Conservation (phyloP, 176 grass and related monocot genomes). For the Cenchrus purpureus region DNA sequence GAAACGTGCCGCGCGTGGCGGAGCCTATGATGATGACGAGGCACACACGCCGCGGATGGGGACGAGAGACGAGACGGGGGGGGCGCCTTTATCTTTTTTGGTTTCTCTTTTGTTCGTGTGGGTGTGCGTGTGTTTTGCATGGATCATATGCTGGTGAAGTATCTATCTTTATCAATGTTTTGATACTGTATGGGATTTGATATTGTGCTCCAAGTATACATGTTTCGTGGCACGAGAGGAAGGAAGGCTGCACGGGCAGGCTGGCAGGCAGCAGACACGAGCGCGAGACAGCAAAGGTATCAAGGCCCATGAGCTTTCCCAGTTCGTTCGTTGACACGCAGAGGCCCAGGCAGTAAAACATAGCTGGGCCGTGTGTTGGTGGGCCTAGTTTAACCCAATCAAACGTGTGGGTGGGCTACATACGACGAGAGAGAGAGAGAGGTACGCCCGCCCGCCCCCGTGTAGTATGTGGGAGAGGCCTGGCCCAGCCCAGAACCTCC, state of each 20-base stretch:
- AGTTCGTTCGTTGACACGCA: not conserved
- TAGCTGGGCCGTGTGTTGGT: too few relatives aligned
- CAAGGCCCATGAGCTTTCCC: not conserved
- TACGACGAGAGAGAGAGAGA: too few relatives aligned
- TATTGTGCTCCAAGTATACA: not conserved
- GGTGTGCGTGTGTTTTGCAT: constrained; percentile 4
- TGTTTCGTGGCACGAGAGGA: not conserved
- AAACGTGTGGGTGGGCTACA: not conserved
- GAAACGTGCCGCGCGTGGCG: constrained; percentile 33
- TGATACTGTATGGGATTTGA: not conserved
- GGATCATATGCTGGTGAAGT: not conserved
- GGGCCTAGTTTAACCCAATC: too few relatives aligned
- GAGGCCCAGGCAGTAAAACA: not conserved
- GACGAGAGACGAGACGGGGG: not conserved
- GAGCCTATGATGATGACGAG: not conserved
- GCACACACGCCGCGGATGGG: not conserved
- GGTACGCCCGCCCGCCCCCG: too few relatives aligned
- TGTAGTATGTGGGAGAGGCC: too few relatives aligned
- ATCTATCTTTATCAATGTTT: not conserved
- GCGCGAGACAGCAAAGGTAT: too few relatives aligned
- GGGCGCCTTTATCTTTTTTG: not conserved
- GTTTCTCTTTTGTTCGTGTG: not conserved
- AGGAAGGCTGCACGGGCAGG: not conserved
- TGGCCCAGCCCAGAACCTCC: not conserved
- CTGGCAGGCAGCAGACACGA: too few relatives aligned